phyloP scores from a whole-genome alignment of 2,329 filamentous ascomycete genomes.

The Cladosporium velox region DNA sequence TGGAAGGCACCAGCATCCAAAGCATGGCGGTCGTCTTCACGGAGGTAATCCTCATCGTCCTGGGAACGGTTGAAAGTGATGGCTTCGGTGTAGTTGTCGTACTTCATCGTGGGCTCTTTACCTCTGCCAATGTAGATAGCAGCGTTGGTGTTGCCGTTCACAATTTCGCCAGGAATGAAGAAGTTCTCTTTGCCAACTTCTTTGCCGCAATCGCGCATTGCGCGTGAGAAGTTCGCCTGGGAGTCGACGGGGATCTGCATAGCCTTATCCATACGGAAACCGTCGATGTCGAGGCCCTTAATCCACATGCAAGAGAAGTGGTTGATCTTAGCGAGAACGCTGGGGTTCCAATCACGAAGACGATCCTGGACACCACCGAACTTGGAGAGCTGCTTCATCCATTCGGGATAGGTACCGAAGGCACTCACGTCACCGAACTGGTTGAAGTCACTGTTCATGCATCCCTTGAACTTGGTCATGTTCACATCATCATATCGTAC shows the following conservation, averaged over 20 bases:
- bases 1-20: conserved; percentile 64
- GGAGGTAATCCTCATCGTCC: conserved; percentile 50
- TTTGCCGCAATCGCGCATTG: conserved; percentile 59
- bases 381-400: conserved; percentile 64
- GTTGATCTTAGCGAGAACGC: conserved; percentile 59
- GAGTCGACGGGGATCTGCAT: conserved; percentile 65
- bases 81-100: conserved; percentile 50
- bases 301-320: conserved; percentile 66
- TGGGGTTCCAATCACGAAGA: conserved; percentile 63
- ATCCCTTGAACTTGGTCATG: conserved; percentile 53
- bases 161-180: conserved; percentile 65
- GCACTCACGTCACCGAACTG: conserved; percentile 65
- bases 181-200: conserved; percentile 64
- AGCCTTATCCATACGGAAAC: conserved; percentile 68
- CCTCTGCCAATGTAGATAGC: conserved; percentile 65
- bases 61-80: conserved; percentile 49
- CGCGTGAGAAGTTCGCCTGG: conserved; percentile 58
- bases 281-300: conserved; percentile 64
- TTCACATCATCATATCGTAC: conserved; percentile 52
- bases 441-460: conserved; percentile 65
- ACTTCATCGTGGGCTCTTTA: conserved; percentile 57
- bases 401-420: conserved; percentile 64
- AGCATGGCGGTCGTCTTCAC: conserved; percentile 54
- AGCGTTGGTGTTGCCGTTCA: conserved; percentile 61
- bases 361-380: conserved; percentile 69